Base-by-base conservation (phyloP, 2,329 filamentous ascomycete genomes). In the Neophaeococcomyces mojaviensis region DNA sequence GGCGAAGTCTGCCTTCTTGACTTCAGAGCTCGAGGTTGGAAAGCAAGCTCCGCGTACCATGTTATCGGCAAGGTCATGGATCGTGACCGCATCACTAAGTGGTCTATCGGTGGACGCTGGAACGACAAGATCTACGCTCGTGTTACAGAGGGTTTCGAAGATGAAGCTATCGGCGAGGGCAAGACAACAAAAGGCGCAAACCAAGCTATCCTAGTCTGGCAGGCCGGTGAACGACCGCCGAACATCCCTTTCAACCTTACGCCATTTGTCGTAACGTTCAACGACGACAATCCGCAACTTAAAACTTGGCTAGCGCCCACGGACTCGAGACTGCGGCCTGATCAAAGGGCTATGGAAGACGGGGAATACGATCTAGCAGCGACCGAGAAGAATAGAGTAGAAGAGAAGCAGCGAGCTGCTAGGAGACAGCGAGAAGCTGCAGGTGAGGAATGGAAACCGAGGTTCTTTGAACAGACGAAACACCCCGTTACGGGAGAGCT, bases 321-420 rank as follows among this genome's bases (percentile, higher is more conserved):
- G 0, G 92, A 98, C 64, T 94, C 90, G 1, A 77, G 92, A n/a
- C 72, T 95, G 26, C 77, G 92, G 24, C 90, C 92, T 0, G 92
- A 98, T 65, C 92, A 98, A 69, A 78, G 92, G 9, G 92, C 92
- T 2, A 98, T 98, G 92, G 92, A 98, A 64, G 89, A 97, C 51
- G 92, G 90, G n/a, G 80, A 89, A 66, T 98, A 98, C 61, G 90
- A 97, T 59, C 75, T 92, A 49, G 92, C 92, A 1, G 92, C 90
- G 0, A 79, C 78, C 4, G 92, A 98, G 72, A 98, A 98, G 78
- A 92, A 90, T 60, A 77, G 92, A 1, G 78, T 98, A 0, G 92
- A 98, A 66, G 86, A 96, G 69, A 88, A 82, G 53, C 92, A 98
- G 71, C 76, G 92, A 49, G 81, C 82, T 8, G 82, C 83, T 48